These are phyloP conservation scores for Debaryomyces hansenii DNA, from an alignment of 805 yeast genomes.

Conservation along the genomic window DNA sequence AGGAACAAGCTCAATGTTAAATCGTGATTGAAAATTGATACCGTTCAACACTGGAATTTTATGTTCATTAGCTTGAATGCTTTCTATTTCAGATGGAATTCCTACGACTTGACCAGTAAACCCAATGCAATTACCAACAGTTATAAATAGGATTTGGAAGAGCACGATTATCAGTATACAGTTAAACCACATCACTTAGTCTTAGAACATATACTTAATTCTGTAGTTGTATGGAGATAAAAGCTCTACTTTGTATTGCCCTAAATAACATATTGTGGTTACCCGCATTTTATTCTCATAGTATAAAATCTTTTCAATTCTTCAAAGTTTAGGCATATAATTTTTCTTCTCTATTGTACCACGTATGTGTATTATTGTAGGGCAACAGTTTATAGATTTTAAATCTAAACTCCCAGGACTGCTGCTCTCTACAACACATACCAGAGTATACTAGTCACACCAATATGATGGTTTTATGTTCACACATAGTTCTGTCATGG, in stretches of 20 bases:
- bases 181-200: neutral
- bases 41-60: conserved; percentile 29
- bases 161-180: neutral
- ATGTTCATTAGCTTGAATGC: conserved; percentile 8
- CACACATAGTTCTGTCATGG: neutral
- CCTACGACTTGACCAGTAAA: conserved; percentile 25
- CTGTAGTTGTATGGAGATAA: neutral
- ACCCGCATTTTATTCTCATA: conserved; percentile 3
- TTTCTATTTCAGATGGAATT: conserved; percentile 25
- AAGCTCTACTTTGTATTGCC: neutral
- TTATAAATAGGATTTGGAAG: neutral
- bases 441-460: conserved; percentile 43
- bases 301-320: neutral
- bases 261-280: neutral
- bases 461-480: conserved; percentile 2
- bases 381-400: conserved; percentile 33
- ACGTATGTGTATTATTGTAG: conserved; percentile 52
- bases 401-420: conserved; percentile 28
- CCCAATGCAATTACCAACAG: conserved; percentile 8
- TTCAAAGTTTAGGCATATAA: neutral
- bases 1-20: conserved; percentile 23
- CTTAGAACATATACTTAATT: neutral
- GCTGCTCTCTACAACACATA: conserved; percentile 52
- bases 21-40: conserved; percentile 31
- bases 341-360: conserved; percentile 38